Percentiles rank a stretch among this genome's conserved stretches.
phyloP scores from a whole-genome alignment of 768 basidiomycete genomes.

The Amanita rimosa region DNA sequence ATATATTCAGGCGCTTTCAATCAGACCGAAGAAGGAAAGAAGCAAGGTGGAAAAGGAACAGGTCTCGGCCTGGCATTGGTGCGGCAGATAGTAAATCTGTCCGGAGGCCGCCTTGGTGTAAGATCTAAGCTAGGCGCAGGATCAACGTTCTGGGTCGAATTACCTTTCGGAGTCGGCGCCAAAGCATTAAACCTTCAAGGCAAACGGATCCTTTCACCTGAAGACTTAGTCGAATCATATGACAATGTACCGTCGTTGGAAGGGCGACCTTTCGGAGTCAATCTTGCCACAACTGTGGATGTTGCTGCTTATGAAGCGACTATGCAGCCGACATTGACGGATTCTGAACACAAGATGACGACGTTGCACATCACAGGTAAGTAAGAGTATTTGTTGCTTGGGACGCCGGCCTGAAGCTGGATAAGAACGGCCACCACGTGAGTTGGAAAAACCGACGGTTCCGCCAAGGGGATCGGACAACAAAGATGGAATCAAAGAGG shows the following conservation, averaged over 20 bases:
- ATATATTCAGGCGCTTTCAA: constrained; percentile 50
- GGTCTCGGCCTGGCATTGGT: constrained; percentile 71
- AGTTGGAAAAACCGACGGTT: background rate
- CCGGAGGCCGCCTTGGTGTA: constrained; percentile 66
- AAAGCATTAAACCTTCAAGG: constrained; percentile 25
- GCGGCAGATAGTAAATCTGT: constrained; percentile 67
- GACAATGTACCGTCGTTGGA: constrained; percentile 12
- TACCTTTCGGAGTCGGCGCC: constrained; percentile 65
- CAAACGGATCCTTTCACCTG: background rate
- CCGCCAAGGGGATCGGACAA: background rate
- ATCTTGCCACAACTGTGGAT: constrained; percentile 18
- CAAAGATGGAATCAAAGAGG: background rate
- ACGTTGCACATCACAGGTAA: background rate
- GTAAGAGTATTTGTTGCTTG: background rate
- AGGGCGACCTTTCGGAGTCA: constrained; percentile 15
- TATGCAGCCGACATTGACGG: constrained; percentile 9
- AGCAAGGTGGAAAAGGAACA: constrained; percentile 64
- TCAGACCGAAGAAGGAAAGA: constrained; percentile 66
- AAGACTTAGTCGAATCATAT: background rate
- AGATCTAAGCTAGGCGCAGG: constrained; percentile 53
- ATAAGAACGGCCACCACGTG: background rate
- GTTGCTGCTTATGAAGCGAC: constrained; percentile 18
- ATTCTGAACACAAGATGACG: background rate
- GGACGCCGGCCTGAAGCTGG: background rate
- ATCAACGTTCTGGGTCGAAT: constrained; percentile 84